These are phyloP conservation scores for Leishmania major DNA, from an alignment of 208 protist genomes.

Conservation along the genomic window DNA sequence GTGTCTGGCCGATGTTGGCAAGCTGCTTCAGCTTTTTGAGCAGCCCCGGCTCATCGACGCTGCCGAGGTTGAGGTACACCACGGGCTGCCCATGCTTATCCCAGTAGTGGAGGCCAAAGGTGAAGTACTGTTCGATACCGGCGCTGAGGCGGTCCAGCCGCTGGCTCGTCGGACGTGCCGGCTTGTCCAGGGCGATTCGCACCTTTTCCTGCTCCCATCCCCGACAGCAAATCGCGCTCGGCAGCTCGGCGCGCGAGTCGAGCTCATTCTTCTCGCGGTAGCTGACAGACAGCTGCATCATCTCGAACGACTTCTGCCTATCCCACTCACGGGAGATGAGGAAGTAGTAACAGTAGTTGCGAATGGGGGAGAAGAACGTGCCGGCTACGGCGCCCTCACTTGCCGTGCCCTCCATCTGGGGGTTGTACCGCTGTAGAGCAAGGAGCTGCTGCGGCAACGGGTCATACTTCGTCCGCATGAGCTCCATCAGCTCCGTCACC, in stretches of 20 bases:
- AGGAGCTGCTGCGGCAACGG: constrained; percentile 11
- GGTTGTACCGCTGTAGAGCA: neutral
- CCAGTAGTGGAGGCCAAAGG: constrained; percentile 40
- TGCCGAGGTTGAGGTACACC: constrained; percentile 32
- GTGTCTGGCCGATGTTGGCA: constrained; percentile 19
- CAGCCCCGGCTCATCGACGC: constrained; percentile 25
- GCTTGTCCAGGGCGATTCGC: constrained; percentile 1
- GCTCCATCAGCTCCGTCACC: constrained; percentile 42
- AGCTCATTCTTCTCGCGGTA: constrained; percentile 44
- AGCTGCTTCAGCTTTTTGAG: constrained; percentile 28
- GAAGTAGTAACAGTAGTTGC: constrained; percentile 54
- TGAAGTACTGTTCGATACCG: constrained; percentile 23
- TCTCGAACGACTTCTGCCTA: constrained; percentile 50
- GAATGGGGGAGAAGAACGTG: constrained; percentile 32
- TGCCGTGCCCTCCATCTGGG: neutral
- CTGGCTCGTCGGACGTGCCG: neutral
- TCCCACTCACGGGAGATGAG: constrained; percentile 53
- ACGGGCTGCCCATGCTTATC: constrained; percentile 47
- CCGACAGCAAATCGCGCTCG: constrained; percentile 39
- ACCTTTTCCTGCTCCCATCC: constrained; percentile 48
- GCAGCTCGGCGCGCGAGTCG: constrained; percentile 41
- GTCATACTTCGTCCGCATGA: constrained; percentile 25
- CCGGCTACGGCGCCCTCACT: constrained; percentile 1
- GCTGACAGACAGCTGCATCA: constrained; percentile 32
- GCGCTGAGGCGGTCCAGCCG: constrained; percentile 33